These are phyloP conservation scores for Nakazawaea laoshanensis DNA, from an alignment of 805 yeast genomes.

Conservation along the genomic window DNA sequence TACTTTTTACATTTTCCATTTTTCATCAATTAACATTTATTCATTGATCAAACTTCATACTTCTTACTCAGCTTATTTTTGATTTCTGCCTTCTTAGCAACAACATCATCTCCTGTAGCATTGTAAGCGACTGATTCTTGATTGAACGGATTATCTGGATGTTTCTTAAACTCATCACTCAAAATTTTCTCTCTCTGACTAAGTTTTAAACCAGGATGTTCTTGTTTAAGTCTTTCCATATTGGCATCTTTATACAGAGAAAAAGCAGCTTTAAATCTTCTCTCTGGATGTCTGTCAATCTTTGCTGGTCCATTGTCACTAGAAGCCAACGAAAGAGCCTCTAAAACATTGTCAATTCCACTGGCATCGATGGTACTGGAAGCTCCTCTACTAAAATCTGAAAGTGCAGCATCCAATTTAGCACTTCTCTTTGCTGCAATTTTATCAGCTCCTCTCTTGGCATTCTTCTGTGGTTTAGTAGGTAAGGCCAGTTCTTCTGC, in stretches of 20 bases:
- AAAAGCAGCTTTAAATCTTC: constrained; percentile 77
- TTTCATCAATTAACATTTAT: no score
- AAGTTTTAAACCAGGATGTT: constrained; percentile 71
- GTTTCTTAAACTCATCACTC: constrained; percentile 74
- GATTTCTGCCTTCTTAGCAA: constrained; percentile 36
- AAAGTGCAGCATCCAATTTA: constrained; percentile 62
- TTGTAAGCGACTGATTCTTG: constrained; percentile 59
- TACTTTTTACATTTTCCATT: no score
- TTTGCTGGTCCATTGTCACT: constrained; percentile 48
- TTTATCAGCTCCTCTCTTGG: constrained; percentile 63
- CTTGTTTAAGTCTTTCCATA: constrained; percentile 64
- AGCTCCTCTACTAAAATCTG: constrained; percentile 32
- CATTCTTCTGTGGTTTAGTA: constrained; percentile 39
- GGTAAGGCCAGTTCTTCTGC: constrained; percentile 63
- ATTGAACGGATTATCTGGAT: constrained; percentile 79
- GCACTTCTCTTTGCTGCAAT: constrained; percentile 52
- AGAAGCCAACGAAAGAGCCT: constrained; percentile 62
- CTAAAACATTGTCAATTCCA: constrained; percentile 72
- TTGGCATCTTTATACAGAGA: constrained; percentile 65
- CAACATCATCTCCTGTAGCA: constrained; percentile 47
- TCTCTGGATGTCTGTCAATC: constrained; percentile 81
- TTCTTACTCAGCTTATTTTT: constrained; percentile 18
- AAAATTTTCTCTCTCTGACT: constrained; percentile 71
- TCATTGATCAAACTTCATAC: constrained; percentile 7
- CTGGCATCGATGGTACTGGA: constrained; percentile 55